Evolutionary conservation across 75 land plant species (phyloP), one percentile per base, ranked within the genome.

Genomic region (Pinus tabuliformis): DNA sequence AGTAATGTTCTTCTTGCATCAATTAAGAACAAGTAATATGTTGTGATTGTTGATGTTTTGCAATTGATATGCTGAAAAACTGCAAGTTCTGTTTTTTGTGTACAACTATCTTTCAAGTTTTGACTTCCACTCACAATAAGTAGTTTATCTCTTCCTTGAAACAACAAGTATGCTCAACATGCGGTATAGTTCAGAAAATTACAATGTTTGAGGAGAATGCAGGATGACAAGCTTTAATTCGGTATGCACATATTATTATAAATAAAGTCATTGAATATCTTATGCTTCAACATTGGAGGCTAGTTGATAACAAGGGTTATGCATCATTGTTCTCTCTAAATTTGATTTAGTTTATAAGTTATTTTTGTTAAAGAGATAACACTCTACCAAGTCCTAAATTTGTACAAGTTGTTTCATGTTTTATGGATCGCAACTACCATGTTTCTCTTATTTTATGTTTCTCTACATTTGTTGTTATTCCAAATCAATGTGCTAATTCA

Each of bases 1-100:
- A 92, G 92, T 76, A 92, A 92, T 77, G 92, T 92, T 68, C 92
- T 92, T 77, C 92, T 92, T 77, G 94, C 92, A 26, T 86, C 94
- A 24, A 86, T 92, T 72, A 92, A 92, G 66, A 89, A 92, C 63
- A 84, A 89, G 88, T 92, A 87, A 39, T 91, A 89, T 85, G 86
- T 77, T 22, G 94, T 91, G 16, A 91, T 83, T 52, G 78, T 89
- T 78, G 91, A 91, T 62, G 85, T 87, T 74, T 63, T 91, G 42
- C 89, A 89, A 36, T 85, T 76, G 85, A 91, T 91, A 87, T 57
- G 15, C 56, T n/a, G 59, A 16, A 49, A n/a, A 60, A 5, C 20
- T 33, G 16, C 6, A 64, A 15, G 30, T 64, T 18, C 15, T 33
- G 33, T 33, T 12, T 33, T 33, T 33, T 64, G 18, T 6, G 18